phyloP scores from a whole-genome alignment of 495 filamentous ascomycete species.

The Chaetomidium leptoderma region DNA sequence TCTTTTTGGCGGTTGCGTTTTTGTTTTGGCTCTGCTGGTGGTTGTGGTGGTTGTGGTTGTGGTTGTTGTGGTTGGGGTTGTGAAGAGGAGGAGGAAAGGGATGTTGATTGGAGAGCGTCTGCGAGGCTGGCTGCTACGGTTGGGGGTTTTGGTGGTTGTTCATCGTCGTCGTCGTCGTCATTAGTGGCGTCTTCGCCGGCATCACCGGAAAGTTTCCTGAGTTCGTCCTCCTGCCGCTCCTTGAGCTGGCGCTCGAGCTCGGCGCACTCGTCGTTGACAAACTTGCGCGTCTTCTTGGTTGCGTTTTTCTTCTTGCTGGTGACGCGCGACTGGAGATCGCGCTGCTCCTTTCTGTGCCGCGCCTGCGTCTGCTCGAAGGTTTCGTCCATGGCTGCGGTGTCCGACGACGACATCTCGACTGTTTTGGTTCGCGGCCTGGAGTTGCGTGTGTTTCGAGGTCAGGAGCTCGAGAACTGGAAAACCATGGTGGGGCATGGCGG shows the following conservation, averaged over 20 bases:
- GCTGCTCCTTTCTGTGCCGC: slow-evolving; percentile 82
- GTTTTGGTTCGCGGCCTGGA: not conserved
- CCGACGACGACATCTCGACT: not conserved
- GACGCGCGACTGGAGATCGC: slow-evolving; percentile 75
- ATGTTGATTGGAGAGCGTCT: slow-evolving; percentile 21
- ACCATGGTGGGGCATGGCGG: slow-evolving; percentile 7
- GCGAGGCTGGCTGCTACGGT: slow-evolving; percentile 10
- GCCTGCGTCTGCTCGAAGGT: slow-evolving; percentile 69
- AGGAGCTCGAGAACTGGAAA: too few species aligned
- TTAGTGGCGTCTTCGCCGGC: slow-evolving; percentile 20
- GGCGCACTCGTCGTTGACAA: slow-evolving; percentile 79
- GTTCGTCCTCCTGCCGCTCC: slow-evolving; percentile 62
- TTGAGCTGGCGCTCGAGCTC: slow-evolving; percentile 64
- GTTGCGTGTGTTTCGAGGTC: too few species aligned
- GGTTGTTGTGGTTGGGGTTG: slow-evolving; percentile 11
- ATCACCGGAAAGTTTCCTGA: slow-evolving; percentile 50
- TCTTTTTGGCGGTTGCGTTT: slow-evolving; percentile 92
- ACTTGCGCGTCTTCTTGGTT: slow-evolving; percentile 92
- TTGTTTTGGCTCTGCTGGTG: slow-evolving; percentile 22
- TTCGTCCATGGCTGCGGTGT: slow-evolving; percentile 32
- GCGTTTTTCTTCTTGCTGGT: slow-evolving; percentile 95
- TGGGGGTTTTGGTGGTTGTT: slow-evolving; percentile 10
- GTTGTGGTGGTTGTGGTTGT: slow-evolving; percentile 18
- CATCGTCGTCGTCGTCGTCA: slow-evolving; percentile 15
- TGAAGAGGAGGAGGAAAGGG: slow-evolving; percentile 17